These are phyloP conservation scores for Cordyceps fumosorosea DNA, from an alignment of 2,329 filamentous ascomycete genomes.

Conservation along the genomic window DNA sequence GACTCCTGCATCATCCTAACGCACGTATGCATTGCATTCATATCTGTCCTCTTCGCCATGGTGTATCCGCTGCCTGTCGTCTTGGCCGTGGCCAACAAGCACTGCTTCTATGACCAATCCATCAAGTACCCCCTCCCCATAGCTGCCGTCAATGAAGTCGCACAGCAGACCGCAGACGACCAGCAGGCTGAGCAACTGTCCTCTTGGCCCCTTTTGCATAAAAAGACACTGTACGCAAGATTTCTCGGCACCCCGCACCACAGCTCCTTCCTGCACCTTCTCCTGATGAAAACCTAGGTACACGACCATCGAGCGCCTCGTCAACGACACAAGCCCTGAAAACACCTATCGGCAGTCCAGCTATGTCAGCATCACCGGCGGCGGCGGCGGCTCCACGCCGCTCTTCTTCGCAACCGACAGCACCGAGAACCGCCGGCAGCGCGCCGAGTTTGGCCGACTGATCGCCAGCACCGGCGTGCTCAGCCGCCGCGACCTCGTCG, in stretches of 20 bases:
- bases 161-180: slow-evolving; percentile 8
- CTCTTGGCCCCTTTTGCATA: slow-evolving; percentile 17
- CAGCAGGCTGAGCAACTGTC: background rate
- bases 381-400: slow-evolving; percentile 25
- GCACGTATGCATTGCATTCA: background rate
- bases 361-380: slow-evolving; percentile 37
- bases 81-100: slow-evolving; percentile 26
- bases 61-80: slow-evolving; percentile 24
- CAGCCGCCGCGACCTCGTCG: slow-evolving; percentile 30
- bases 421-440: slow-evolving; percentile 34
- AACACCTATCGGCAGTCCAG: slow-evolving; percentile 32
- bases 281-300: slow-evolving; percentile 24
- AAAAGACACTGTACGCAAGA: slow-evolving; percentile 21
- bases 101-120: slow-evolving; percentile 28
- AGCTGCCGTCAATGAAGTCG: background rate
- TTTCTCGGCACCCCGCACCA: background rate
- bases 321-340: slow-evolving; percentile 23
- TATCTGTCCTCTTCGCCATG: background rate
- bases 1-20: background rate
- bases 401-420: slow-evolving; percentile 36
- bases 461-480: slow-evolving; percentile 26
- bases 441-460: slow-evolving; percentile 28
- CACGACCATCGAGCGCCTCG: slow-evolving; percentile 26
- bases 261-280: background rate
- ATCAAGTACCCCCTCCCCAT: slow-evolving; percentile 24